A percentile compares a stretch with the other conserved stretches of the same genome.
phyloP scores from a whole-genome alignment of 2,329 filamentous ascomycete genomes.

The Colletotrichum tabaci region DNA sequence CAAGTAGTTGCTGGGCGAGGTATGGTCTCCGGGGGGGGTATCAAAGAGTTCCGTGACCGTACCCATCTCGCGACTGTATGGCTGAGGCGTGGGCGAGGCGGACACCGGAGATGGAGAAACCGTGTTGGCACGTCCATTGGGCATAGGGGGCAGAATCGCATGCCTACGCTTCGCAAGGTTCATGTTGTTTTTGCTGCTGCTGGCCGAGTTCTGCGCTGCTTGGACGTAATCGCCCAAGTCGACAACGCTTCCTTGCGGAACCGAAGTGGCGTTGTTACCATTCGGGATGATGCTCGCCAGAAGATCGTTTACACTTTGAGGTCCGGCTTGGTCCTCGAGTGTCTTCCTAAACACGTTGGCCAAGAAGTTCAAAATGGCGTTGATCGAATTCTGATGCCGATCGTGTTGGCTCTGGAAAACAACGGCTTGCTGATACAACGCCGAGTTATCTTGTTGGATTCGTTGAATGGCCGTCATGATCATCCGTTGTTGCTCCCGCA shows the following conservation, averaged over 20 bases:
- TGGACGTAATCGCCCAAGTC: conserved; percentile 73
- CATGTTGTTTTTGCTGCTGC: conserved; percentile 49
- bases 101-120: conserved; percentile 46
- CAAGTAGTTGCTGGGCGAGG: conserved; percentile 62
- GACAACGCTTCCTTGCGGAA: conserved; percentile 71
- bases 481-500: conserved; percentile 88
- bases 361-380: conserved; percentile 97
- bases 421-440: conserved; percentile 88
- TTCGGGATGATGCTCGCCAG: conserved; percentile 81
- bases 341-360: conserved; percentile 97
- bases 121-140: conserved; percentile 52
- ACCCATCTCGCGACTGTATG: conserved; percentile 61
- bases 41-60: conserved; percentile 75
- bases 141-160: conserved; percentile 70
- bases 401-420: conserved; percentile 94
- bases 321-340: conserved; percentile 84
- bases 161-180: conserved; percentile 66
- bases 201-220: conserved; percentile 58
- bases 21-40: conserved; percentile 60
- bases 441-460: conserved; percentile 87
- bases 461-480: conserved; percentile 88
- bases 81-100: conserved; percentile 49
- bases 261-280: conserved; percentile 60
- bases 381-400: conserved; percentile 98
- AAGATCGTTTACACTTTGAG: conserved; percentile 86